Conservation (phyloP, 192 early-diverging fungal species). For the Linnemannia schmuckeri region DNA sequence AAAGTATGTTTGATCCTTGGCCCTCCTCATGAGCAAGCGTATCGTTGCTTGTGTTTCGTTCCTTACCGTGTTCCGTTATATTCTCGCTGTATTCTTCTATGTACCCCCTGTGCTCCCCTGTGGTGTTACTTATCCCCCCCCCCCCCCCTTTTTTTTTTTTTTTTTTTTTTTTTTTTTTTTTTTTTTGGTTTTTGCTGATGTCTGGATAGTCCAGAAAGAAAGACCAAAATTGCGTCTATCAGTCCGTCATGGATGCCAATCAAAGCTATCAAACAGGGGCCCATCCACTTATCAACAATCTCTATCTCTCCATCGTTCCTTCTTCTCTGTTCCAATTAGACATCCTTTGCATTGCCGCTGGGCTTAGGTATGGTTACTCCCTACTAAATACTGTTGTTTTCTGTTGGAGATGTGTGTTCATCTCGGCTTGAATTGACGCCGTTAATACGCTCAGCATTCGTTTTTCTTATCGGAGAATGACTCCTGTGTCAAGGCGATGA, state of each 20-base stretch:
- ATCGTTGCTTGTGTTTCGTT: no score
- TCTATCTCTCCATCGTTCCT: background rate
- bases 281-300: background rate
- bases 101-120: no score
- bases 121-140: no score
- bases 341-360: conserved; percentile 44
- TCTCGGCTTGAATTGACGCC: no score
- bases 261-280: background rate
- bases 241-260: no score
- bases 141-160: background rate
- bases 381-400: background rate
- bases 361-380: conserved; percentile 17
- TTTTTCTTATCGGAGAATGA: background rate
- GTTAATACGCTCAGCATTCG: background rate
- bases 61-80: no score
- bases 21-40: no score
- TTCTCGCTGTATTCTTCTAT: no score
- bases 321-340: conserved; percentile 4
- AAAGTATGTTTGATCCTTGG: no score
- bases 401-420: no score
- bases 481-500: background rate
- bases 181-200: background rate
- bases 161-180: background rate
- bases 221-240: no score
- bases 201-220: no score